Evolutionary conservation across 306 rosid genomes (phyloP).

Genomic region (Cucumis hystrix): DNA sequence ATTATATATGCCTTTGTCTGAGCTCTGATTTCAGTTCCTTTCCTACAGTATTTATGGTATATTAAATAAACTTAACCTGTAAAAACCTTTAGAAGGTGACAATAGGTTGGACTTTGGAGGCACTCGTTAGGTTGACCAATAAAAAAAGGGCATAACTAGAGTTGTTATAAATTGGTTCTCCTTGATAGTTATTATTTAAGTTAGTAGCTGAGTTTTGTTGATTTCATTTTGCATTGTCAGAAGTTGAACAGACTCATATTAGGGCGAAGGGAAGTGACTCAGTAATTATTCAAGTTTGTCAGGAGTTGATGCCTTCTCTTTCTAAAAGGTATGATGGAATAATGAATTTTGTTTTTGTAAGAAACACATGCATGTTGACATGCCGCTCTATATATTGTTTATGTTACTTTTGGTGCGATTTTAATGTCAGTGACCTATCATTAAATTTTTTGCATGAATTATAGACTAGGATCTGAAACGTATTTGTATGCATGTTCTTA

Average conservation of each 20-base stretch:
- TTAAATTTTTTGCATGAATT: background rate
- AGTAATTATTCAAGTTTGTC: constrained; percentile 23
- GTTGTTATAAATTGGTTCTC: background rate
- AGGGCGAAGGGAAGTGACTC: constrained; percentile 11
- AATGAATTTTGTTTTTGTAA: background rate
- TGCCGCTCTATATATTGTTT: background rate
- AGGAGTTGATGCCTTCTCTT: constrained; percentile 40
- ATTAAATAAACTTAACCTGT: background rate
- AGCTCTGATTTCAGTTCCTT: background rate
- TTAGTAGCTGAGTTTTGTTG: background rate
- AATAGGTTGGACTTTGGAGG: background rate
- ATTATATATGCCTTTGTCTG: background rate
- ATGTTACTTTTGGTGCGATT: background rate
- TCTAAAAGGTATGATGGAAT: constrained; percentile 45
- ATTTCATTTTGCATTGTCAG: constrained; percentile 13
- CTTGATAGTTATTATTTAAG: background rate
- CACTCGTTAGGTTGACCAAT: background rate
- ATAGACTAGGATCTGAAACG: background rate
- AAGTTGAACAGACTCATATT: constrained; percentile 13
- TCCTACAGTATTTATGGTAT: background rate
- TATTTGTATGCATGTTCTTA: background rate
- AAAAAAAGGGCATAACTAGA: background rate
- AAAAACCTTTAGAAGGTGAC: background rate
- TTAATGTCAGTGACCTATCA: background rate
- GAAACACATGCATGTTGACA: background rate